These are phyloP conservation scores for Ramaria rubella DNA, from an alignment of 768 basidiomycete genomes.

Conservation along the genomic window DNA sequence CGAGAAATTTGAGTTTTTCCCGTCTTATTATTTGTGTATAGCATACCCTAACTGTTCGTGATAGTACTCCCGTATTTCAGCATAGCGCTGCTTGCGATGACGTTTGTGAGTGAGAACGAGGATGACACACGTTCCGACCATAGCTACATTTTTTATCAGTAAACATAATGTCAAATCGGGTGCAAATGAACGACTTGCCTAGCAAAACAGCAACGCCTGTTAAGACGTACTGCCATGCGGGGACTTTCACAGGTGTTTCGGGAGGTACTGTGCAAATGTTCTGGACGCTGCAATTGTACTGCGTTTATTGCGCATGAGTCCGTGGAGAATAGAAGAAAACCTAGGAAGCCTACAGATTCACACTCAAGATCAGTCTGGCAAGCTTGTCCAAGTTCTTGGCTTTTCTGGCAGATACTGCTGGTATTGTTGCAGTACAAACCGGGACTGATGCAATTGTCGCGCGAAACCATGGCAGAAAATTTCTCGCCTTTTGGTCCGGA, in stretches of 20 bases:
- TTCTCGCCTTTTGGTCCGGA: slow-evolving; percentile 48
- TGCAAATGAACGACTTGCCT: slow-evolving; percentile 34
- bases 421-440: slow-evolving; percentile 73
- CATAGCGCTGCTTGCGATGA: not conserved
- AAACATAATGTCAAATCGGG: slow-evolving; percentile 35
- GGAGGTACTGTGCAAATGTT: slow-evolving; percentile 29
- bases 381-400: slow-evolving; percentile 46
- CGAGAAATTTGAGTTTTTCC: no score
- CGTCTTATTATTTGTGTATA: not conserved
- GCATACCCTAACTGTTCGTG: slow-evolving; percentile 36
- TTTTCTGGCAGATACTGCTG: slow-evolving; percentile 47
- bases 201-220: slow-evolving; percentile 32
- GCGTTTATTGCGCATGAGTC: not conserved
- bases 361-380: slow-evolving; percentile 56
- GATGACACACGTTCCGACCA: not conserved
- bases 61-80: slow-evolving; percentile 38
- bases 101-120: not conserved
- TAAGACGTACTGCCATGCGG: slow-evolving; percentile 40
- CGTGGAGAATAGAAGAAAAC: not conserved
- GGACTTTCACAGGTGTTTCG: slow-evolving; percentile 32
- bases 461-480: slow-evolving; percentile 73
- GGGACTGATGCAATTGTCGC: slow-evolving; percentile 59
- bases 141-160: slow-evolving; percentile 28
- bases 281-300: slow-evolving; percentile 26
- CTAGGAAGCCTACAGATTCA: slow-evolving; percentile 6